Percentiles rank a stretch among this genome's conserved stretches.
phyloP scores from a whole-genome alignment of 129 eudicot species.

The Centella asiatica region DNA sequence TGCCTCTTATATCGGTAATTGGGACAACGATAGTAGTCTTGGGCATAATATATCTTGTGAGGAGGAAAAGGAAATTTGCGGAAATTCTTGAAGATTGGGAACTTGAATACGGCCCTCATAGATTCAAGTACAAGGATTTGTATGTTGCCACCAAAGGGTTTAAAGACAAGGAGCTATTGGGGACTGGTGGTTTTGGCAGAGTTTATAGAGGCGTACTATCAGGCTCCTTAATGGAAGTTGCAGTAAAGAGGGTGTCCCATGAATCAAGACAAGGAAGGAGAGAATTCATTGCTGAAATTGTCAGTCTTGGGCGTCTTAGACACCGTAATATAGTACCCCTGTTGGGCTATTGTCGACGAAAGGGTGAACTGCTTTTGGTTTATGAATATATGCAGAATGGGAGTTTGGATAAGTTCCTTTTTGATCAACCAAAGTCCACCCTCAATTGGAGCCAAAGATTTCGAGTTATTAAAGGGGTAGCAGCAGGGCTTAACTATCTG shows the following conservation, averaged over 20 bases:
- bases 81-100: constrained; percentile 30
- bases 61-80: constrained; percentile 21
- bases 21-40: not conserved
- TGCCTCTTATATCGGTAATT: constrained; percentile 4
- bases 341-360: constrained; percentile 23
- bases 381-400: not conserved
- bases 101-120: constrained; percentile 21
- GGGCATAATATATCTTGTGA: not conserved
- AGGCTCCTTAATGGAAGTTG: constrained; percentile 9
- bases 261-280: constrained; percentile 27
- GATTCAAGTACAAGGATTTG: constrained; percentile 24
- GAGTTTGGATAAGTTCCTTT: not conserved
- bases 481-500: constrained; percentile 1
- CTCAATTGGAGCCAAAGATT: not conserved
- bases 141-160: constrained; percentile 20
- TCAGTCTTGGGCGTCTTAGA: constrained; percentile 20
- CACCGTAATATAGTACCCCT: constrained; percentile 25
- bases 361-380: constrained; percentile 18
- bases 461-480: not conserved
- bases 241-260: constrained; percentile 27
- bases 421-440: not conserved
- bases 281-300: constrained; percentile 26
- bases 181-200: constrained; percentile 32
- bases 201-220: constrained; percentile 22
- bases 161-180: constrained; percentile 19